A percentile compares a stretch with the other conserved stretches of the same genome.
Conservation (phyloP, 2,329 filamentous ascomycete species). For the Colletotrichum sp. region DNA sequence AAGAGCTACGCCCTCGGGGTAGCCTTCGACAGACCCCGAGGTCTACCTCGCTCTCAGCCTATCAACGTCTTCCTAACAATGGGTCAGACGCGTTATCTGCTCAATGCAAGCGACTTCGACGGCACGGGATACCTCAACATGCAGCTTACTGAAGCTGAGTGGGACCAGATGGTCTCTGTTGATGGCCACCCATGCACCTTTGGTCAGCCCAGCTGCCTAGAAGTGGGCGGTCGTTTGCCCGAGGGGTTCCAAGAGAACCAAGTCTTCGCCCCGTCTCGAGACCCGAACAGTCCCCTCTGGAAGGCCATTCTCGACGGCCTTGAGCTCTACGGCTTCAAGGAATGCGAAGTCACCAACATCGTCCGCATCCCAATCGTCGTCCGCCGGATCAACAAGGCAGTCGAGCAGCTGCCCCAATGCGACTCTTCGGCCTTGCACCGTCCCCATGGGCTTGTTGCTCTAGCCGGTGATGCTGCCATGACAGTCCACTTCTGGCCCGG, state of each 20-base stretch:
- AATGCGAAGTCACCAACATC: background rate
- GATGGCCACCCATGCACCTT: conserved; percentile 38
- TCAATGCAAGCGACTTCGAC: conserved; percentile 39
- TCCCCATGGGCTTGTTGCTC: background rate
- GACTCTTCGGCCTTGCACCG: background rate
- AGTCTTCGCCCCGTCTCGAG: background rate
- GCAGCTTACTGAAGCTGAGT: conserved; percentile 40
- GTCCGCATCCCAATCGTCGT: background rate
- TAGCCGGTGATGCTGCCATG: background rate
- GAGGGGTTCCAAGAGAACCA: background rate
- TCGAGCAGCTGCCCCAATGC: background rate
- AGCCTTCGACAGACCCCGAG: conserved; percentile 27
- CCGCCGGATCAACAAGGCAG: background rate
- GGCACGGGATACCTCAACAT: conserved; percentile 30
- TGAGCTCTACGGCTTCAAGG: background rate
- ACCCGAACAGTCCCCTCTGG: background rate
- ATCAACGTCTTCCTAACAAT: conserved; percentile 41
- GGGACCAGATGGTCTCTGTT: conserved; percentile 26
- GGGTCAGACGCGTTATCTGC: conserved; percentile 39
- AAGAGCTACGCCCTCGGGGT: conserved; percentile 33
- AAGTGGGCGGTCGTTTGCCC: background rate
- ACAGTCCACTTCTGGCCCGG: background rate
- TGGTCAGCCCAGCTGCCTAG: conserved; percentile 34
- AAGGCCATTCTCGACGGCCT: background rate
- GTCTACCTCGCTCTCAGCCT: conserved; percentile 38